These are phyloP conservation scores for Boletus rubropictus DNA, from an alignment of 768 basidiomycete species.

Conservation along the genomic window DNA sequence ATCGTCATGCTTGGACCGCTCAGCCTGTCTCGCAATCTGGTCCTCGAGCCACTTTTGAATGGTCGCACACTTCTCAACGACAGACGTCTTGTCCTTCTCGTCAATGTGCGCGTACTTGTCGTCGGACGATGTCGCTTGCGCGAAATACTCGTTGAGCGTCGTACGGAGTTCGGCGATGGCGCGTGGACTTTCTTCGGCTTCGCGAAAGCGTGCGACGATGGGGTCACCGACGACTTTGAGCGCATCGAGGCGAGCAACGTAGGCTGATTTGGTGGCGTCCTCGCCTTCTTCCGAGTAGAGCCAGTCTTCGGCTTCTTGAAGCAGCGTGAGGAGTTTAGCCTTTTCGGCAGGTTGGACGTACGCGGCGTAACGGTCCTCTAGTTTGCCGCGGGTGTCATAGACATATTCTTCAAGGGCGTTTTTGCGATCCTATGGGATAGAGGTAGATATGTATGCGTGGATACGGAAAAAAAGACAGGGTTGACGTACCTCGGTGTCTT, in stretches of 20 bases:
- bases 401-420: constrained; percentile 99
- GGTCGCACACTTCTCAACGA: constrained; percentile 87
- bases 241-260: constrained; percentile 73
- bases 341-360: constrained; percentile 78
- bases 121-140: constrained; percentile 75
- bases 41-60: constrained; percentile 96
- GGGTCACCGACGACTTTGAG: constrained; percentile 87
- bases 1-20: constrained; percentile 84
- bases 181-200: constrained; percentile 73
- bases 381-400: constrained; percentile 89
- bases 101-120: constrained; percentile 89
- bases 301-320: constrained; percentile 89
- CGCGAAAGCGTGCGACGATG: constrained; percentile 75
- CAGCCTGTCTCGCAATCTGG: constrained; percentile 78
- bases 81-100: constrained; percentile 76
- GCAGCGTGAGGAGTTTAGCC: constrained; percentile 59
- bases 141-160: constrained; percentile 79
- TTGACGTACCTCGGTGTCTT: constrained; percentile 84
- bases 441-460: background rate
- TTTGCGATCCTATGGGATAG: constrained; percentile 71
- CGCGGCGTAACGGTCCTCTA: constrained; percentile 79
- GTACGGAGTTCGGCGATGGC: constrained; percentile 77
- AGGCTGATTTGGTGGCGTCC: constrained; percentile 93
- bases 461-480: background rate
- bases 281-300: constrained; percentile 95